A percentile compares a stretch with the other conserved stretches of the same genome.
These are phyloP conservation scores for Bacterosira constricta DNA, from an alignment of 108 stramenopile species.

Conservation along the genomic window DNA sequence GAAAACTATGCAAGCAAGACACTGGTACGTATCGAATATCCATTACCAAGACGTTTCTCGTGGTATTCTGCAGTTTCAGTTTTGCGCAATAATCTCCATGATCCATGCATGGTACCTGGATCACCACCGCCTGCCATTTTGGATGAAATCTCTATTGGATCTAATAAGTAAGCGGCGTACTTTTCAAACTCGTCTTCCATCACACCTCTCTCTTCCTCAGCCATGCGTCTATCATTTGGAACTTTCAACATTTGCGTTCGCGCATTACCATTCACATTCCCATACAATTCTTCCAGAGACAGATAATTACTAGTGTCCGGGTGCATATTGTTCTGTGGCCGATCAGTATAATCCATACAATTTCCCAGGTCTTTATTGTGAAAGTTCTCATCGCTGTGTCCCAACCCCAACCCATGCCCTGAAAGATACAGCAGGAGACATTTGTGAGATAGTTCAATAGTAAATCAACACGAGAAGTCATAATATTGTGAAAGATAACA, in stretches of 20 bases:
- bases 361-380: constrained; percentile 78
- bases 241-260: not conserved
- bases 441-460: no score
- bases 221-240: not conserved
- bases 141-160: constrained; percentile 23
- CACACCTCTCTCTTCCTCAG: not conserved
- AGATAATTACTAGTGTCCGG: constrained; percentile 71
- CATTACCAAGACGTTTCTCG: constrained; percentile 36
- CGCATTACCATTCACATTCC: constrained; percentile 39
- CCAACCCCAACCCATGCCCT: constrained; percentile 80
- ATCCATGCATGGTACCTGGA: not conserved
- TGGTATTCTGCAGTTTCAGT: constrained; percentile 21
- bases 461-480: no score
- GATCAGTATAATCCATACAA: constrained; percentile 86
- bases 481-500: not conserved
- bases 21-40: constrained; percentile 23
- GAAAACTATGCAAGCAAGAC: constrained; percentile 24
- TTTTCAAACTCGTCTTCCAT: constrained; percentile 29
- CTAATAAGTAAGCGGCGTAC: constrained; percentile 25
- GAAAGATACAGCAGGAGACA: no score
- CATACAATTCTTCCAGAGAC: constrained; percentile 71
- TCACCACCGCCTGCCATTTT: not conserved
- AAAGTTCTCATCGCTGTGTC: constrained; percentile 85
- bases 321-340: constrained; percentile 59
- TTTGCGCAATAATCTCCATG: constrained; percentile 24